Evolutionary conservation across 139 green algal genomes (phyloP), one percentile per base, ranked within the genome.

Genomic region (Limnomonas spitsbergensis): DNA sequence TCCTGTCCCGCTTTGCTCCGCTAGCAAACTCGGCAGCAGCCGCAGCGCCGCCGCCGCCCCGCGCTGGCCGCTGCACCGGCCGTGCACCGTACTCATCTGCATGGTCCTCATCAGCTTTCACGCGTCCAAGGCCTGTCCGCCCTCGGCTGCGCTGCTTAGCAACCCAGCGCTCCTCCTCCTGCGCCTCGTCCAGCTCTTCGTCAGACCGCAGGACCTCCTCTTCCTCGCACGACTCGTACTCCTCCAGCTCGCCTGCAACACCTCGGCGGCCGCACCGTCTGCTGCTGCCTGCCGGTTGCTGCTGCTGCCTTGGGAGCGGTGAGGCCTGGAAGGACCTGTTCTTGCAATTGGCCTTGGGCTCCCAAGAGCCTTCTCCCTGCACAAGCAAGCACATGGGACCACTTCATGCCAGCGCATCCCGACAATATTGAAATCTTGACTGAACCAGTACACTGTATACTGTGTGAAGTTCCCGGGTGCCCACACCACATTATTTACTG

Each of bases 331-430:
- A 66, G 40, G 40, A 71, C 40, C 73, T 75, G 31, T 42, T 47
- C 53, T 75, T 69, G 29, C 69, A 71, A 1, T 37, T 38, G 0
- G 69, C 61, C 83, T 89, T 93, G 37, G 91, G 91, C 42, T 92
- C 91, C 91, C 91, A 94, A 7, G 90, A 88, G 20, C 91, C 91
- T 2, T 89, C 88, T 0, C 91, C 84, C 84, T 88, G 80, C 61
- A 73, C 7, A 20, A 32, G 38, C 37, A 75, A 2, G 26, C 20
- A 40, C n/a, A 31, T 40, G 6, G 27, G 31, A 27, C 67, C 61
- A 31, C 20, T 6, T 20, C 20, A 36, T 31, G 38, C 70, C 37
- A 76, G 27, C 26, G 14, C 26, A 31, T n/a, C n/a, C n/a, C n/a
- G n/a, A n/a, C n/a, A n/a, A n/a, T n/a, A n/a, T n/a, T n/a, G n/a